Conservation (phyloP, 2,329 filamentous ascomycete species). For the Neopestalotiopsis rosae region DNA sequence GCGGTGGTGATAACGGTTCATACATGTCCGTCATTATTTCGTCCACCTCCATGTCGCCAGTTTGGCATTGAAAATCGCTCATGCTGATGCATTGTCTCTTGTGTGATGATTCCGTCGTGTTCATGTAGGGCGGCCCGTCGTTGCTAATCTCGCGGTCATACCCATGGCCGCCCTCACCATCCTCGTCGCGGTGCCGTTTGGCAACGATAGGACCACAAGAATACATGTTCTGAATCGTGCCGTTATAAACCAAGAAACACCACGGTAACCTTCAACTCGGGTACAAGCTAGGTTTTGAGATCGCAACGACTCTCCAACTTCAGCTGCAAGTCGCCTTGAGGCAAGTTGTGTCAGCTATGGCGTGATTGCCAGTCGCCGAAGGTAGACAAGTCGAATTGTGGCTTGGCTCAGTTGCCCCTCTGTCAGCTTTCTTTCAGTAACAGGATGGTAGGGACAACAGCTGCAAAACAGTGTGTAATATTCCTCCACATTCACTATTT, state of each 20-base stretch:
- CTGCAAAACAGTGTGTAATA: neutral
- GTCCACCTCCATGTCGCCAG: neutral
- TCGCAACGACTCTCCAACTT: neutral
- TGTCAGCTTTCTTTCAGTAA: neutral
- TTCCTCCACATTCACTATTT: neutral
- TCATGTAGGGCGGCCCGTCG: neutral
- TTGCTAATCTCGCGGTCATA: neutral
- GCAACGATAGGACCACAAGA: too few relatives aligned
- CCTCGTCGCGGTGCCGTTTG: neutral
- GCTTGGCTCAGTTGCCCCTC: neutral
- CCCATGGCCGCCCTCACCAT: neutral
- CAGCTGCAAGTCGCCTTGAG: neutral
- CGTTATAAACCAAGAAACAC: too few relatives aligned
- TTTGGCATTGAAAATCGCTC: neutral
- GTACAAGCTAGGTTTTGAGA: neutral
- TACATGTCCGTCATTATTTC: neutral
- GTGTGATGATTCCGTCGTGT: neutral
- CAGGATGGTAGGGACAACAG: too few relatives aligned
- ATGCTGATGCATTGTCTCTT: neutral
- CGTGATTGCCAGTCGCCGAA: conserved; percentile 3
- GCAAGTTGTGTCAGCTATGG: conserved; percentile 9
- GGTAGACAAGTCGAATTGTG: neutral
- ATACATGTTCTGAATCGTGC: neutral
- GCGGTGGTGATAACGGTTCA: neutral
- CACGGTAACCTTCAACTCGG: neutral